phyloP scores from a whole-genome alignment of 768 basidiomycete species.

The Suillus plorans region DNA sequence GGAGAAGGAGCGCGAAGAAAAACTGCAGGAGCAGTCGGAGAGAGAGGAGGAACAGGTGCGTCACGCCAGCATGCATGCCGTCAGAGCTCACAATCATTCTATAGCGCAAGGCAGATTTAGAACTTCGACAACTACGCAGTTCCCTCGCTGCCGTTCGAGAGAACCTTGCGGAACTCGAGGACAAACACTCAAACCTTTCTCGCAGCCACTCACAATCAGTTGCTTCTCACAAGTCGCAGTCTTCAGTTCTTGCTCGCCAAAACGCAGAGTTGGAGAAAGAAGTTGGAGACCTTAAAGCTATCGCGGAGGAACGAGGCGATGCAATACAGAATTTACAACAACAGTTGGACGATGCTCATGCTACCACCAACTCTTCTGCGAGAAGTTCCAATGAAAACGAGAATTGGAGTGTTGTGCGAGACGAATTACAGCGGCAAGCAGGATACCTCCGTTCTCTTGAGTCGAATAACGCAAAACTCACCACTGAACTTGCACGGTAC shows the following conservation, averaged over 20 bases:
- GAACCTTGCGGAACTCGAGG: slow-evolving; percentile 60
- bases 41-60: slow-evolving; percentile 62
- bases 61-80: slow-evolving; percentile 1
- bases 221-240: slow-evolving; percentile 50
- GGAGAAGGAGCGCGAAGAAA: slow-evolving; percentile 65
- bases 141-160: slow-evolving; percentile 51
- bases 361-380: slow-evolving; percentile 31
- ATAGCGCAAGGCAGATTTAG: slow-evolving; percentile 50
- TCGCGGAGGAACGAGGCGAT: slow-evolving; percentile 41
- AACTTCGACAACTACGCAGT: slow-evolving; percentile 51
- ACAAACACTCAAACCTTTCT: slow-evolving; percentile 48
- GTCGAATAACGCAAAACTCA: slow-evolving; percentile 53
- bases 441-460: slow-evolving; percentile 62
- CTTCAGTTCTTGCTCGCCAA: slow-evolving; percentile 48
- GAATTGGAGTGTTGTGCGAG: slow-evolving; percentile 61
- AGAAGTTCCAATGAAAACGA: slow-evolving; percentile 43
- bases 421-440: slow-evolving; percentile 68
- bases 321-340: slow-evolving; percentile 46
- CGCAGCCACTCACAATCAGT: slow-evolving; percentile 50
- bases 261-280: slow-evolving; percentile 48
- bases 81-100: not conserved
- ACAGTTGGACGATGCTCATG: slow-evolving; percentile 45
- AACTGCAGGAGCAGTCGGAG: slow-evolving; percentile 52
- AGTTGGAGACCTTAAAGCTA: slow-evolving; percentile 38
- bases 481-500: slow-evolving; percentile 50